Evolutionary conservation across 2,329 filamentous ascomycete genomes (phyloP), one percentile per base, ranked within the genome.

Genomic region (Penicillium hordei): DNA sequence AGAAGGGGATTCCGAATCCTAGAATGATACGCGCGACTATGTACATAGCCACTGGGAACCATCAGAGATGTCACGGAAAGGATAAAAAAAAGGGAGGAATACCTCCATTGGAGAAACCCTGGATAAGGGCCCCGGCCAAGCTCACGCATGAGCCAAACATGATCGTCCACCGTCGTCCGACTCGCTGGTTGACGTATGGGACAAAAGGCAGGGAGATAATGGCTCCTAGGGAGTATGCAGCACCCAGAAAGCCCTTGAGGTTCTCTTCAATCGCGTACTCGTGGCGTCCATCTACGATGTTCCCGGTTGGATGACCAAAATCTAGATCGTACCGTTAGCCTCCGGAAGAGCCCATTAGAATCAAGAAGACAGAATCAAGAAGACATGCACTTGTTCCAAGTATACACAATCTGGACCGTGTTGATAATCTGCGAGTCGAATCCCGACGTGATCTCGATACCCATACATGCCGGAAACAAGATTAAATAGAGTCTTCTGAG

Each of bases 1-100:
- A 82, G 62, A 83, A 84, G 0, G 82, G 81, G 48, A 87, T 83
- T n/a, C 85, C 85, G 25, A 83, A 81, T 17, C 85, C 85, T n/a
- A 87, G 79, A 27, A 87, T 74, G 57, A 85, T 78, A 55, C 85
- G 82, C 13, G 84, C 78, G 21, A 86, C 72, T 60, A 86, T 82
- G 64, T 85, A 87, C 84, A 86, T 86, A 38, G 70, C 81, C 31
- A 78, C 80, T 82, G 13, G 27, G 27, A 46, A 40, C 2, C 8
- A 42, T 60, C 17, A 55, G 23, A 29, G 3, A 27, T 36, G 36
- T 40, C 12, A 55, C 39, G 29, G 7, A 27, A 40, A 36, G 3
- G 19, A 55, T 15, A 50, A n/a, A 5, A n/a, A 15, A 33, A 12
- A 46, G 34, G 27, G 8, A 13, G 8, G 10, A 74, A 48, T 71